Conservation (phyloP, 2,329 filamentous ascomycete genomes). For the Trichoderma sp. region DNA sequence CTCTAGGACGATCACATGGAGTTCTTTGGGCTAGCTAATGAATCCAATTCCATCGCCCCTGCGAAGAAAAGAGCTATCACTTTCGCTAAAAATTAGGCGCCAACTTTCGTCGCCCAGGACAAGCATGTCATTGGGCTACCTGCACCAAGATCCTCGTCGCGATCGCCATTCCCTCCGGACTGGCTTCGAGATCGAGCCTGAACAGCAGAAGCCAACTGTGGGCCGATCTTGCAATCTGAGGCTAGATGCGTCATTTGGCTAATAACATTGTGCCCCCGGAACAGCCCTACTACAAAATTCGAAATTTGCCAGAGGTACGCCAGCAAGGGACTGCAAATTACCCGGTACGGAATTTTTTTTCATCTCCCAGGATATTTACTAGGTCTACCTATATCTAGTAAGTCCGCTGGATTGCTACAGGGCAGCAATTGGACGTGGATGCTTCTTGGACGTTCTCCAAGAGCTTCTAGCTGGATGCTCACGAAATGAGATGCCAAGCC, state of each 20-base stretch:
- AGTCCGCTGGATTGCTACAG: not conserved
- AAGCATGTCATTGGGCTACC: not conserved
- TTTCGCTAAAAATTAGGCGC: not conserved
- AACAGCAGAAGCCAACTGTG: not conserved
- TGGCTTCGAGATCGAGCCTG: not conserved
- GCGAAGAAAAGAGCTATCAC: slow-evolving; percentile 6
- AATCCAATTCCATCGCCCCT: not conserved
- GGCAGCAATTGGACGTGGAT: not conserved
- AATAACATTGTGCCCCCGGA: not conserved
- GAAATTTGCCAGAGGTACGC: not conserved
- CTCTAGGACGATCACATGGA: not conserved
- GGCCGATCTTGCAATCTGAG: not conserved
- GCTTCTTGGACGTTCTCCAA: not conserved
- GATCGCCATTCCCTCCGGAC: not conserved
- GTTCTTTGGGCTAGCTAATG: not conserved
- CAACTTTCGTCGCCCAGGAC: not conserved
- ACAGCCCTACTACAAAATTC: not conserved
- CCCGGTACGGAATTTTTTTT: not conserved
- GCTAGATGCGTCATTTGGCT: not conserved
- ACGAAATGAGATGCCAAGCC: not conserved
- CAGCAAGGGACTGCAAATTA: not conserved
- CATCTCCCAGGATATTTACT: not conserved
- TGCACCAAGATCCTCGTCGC: not conserved
- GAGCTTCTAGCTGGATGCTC: not conserved
- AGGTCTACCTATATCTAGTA: not conserved